Percentiles rank a stretch among this genome's conserved stretches.
Conservation (phyloP, 73 alveolate species). For the Paramecium primaurelia region DNA sequence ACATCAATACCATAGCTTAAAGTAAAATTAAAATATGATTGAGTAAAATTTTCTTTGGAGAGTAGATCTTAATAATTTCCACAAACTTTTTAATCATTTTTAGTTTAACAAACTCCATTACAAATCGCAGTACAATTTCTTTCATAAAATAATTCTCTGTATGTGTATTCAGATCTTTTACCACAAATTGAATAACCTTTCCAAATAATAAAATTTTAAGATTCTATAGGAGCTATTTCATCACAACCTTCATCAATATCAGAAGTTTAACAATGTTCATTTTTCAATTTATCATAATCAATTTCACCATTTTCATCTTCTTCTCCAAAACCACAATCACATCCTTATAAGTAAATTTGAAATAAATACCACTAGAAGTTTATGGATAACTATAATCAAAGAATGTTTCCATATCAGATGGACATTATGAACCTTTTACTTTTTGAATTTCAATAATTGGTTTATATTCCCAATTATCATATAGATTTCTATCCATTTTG, state of each 20-base stretch:
- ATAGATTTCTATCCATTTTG: background rate
- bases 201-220: background rate
- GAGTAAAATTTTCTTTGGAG: background rate
- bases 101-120: background rate
- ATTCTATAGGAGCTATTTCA: background rate
- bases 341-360: background rate
- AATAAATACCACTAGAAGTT: background rate
- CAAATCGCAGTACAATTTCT: background rate
- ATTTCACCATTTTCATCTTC: background rate
- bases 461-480: background rate
- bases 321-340: constrained; percentile 2
- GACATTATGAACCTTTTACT: background rate
- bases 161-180: background rate
- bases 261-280: background rate
- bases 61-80: background rate
- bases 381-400: background rate
- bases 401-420: background rate
- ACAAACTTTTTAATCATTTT: background rate
- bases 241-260: background rate
- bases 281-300: background rate
- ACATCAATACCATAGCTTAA: background rate
- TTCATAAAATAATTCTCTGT: background rate
- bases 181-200: background rate
- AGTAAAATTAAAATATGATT: background rate
- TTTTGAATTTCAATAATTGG: background rate